Conservation (phyloP, 2,329 filamentous ascomycete species). For the Cadophora luteo-olivacea region DNA sequence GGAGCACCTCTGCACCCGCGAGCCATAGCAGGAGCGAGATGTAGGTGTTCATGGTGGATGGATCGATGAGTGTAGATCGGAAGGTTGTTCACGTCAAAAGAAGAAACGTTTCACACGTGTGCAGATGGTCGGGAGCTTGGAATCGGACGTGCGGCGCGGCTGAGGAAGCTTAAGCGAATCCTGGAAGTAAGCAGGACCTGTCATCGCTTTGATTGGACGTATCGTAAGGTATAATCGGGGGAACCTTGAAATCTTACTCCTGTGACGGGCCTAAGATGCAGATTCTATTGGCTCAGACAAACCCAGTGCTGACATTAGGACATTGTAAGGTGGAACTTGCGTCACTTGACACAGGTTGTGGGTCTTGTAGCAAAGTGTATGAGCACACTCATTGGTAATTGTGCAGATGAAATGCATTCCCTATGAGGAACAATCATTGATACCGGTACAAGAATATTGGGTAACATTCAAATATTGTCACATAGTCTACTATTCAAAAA, state of each 20-base stretch:
- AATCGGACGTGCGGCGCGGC: neutral
- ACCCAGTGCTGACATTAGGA: neutral
- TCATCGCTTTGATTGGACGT: neutral
- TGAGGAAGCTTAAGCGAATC: neutral
- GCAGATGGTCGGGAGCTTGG: neutral
- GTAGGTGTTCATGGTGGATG: constrained; percentile 10
- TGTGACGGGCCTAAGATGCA: neutral
- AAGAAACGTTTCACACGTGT: neutral
- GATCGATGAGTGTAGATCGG: neutral
- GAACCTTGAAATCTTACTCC: constrained; percentile 3
- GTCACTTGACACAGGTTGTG: neutral
- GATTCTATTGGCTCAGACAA: too few species aligned
- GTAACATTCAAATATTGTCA: neutral
- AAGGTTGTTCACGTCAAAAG: neutral
- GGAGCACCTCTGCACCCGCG: constrained; percentile 22
- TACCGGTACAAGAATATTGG: neutral
- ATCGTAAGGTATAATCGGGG: neutral
- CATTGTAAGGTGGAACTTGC: neutral
- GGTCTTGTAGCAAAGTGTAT: neutral
- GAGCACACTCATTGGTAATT: neutral
- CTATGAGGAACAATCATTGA: neutral
- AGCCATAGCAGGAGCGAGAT: constrained; percentile 8
- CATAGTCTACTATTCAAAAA: neutral
- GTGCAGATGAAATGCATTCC: neutral
- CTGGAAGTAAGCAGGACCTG: neutral